Percentiles rank a stretch among this genome's conserved stretches.
These are phyloP conservation scores for Clathrospora elynae DNA, from an alignment of 2,329 filamentous ascomycete species.

Conservation along the genomic window DNA sequence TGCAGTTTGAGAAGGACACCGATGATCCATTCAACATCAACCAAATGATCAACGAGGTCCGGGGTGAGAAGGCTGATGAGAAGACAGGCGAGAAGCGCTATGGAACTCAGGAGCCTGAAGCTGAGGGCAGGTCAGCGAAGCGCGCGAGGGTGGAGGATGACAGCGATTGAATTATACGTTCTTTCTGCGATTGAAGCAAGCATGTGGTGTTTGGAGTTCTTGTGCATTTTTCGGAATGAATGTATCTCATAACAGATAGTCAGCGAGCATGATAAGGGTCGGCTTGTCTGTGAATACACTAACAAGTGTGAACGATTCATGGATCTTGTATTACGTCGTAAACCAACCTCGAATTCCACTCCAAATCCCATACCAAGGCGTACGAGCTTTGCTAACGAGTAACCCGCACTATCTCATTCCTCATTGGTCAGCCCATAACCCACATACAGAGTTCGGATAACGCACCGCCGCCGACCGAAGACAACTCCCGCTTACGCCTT, in stretches of 20 bases:
- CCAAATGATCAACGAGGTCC: slow-evolving; percentile 83
- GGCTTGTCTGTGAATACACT: neutral
- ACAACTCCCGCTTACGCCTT: slow-evolving; percentile 21
- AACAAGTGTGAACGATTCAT: too few species aligned
- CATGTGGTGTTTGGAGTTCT: slow-evolving; percentile 13
- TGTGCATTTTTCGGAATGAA: slow-evolving; percentile 7
- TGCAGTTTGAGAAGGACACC: slow-evolving; percentile 92
- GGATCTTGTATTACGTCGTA: too few species aligned
- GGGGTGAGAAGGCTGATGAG: slow-evolving; percentile 61
- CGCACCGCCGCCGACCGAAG: slow-evolving; percentile 24
- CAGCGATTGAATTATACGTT: slow-evolving; percentile 36
- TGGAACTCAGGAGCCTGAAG: slow-evolving; percentile 69
- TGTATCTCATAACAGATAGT: neutral
- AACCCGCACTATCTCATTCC: too few species aligned
- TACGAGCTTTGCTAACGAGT: too few species aligned
- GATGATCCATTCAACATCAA: slow-evolving; percentile 93
- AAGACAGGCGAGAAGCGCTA: slow-evolving; percentile 71
- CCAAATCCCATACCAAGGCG: too few species aligned
- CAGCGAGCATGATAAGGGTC: neutral
- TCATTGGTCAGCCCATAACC: slow-evolving; percentile 14
- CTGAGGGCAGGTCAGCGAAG: slow-evolving; percentile 62
- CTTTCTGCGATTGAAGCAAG: neutral
- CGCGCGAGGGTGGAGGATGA: slow-evolving; percentile 80
- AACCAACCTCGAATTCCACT: too few species aligned
- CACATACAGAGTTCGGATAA: slow-evolving; percentile 24